phyloP scores from a whole-genome alignment of 2,329 filamentous ascomycete species.

The Colletotrichum liaoningense region DNA sequence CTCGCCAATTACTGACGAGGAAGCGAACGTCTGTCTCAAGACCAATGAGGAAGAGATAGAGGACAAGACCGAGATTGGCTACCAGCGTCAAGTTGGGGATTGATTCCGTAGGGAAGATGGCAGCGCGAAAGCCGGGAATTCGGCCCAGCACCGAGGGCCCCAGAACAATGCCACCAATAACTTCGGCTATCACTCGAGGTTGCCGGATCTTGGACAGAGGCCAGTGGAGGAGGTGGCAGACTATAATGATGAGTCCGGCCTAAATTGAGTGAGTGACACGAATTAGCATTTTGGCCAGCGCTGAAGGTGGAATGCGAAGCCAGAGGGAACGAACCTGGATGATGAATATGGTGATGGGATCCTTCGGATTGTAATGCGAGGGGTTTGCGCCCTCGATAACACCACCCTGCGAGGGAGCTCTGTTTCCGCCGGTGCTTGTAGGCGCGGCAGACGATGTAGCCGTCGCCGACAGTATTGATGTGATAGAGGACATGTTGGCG shows the following conservation, averaged over 20 bases:
- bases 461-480: slow-evolving; percentile 26
- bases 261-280: slow-evolving; percentile 33
- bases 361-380: slow-evolving; percentile 73
- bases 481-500: slow-evolving; percentile 21
- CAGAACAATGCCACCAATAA: slow-evolving; percentile 85
- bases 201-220: slow-evolving; percentile 82
- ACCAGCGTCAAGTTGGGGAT: slow-evolving; percentile 82
- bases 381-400: slow-evolving; percentile 79
- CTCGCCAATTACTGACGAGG: slow-evolving; percentile 82
- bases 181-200: slow-evolving; percentile 85
- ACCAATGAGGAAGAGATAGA: slow-evolving; percentile 90
- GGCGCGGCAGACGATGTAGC: slow-evolving; percentile 43
- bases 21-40: slow-evolving; percentile 87
- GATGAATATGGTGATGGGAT: slow-evolving; percentile 81
- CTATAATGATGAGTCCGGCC: slow-evolving; percentile 59
- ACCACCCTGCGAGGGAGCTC: slow-evolving; percentile 62
- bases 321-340: slow-evolving; percentile 65
- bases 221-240: slow-evolving; percentile 71
- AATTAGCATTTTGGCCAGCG: not conserved
- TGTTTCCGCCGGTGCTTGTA: slow-evolving; percentile 37
- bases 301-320: not conserved
- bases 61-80: slow-evolving; percentile 84
- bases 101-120: slow-evolving; percentile 82
- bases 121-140: slow-evolving; percentile 79
- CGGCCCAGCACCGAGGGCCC: slow-evolving; percentile 90